Conservation (phyloP, 495 filamentous ascomycete species). For the Aspergillus ellipticus region DNA sequence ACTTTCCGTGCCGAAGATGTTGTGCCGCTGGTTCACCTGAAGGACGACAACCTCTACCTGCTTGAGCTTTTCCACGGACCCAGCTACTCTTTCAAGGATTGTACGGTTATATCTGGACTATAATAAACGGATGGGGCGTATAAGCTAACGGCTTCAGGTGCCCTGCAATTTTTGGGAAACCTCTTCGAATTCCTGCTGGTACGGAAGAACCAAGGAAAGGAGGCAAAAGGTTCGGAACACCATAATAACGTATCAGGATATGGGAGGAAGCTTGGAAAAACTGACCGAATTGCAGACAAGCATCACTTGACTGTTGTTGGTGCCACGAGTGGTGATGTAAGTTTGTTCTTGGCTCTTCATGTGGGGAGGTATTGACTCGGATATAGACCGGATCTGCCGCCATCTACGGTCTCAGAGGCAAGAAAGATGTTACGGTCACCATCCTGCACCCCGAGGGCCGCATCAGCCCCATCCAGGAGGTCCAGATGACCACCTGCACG, state of each 20-base stretch:
- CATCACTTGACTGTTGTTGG: constrained; percentile 89
- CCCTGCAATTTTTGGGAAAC: constrained; percentile 88
- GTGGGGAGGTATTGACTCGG: too few species aligned
- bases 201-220: constrained; percentile 72
- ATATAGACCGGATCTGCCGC: constrained; percentile 94
- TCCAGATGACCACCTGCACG: constrained; percentile 88
- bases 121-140: too few species aligned
- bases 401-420: constrained; percentile 94
- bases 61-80: constrained; percentile 98
- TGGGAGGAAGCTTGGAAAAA: too few species aligned
- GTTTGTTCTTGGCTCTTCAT: too few species aligned
- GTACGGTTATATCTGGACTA: too few species aligned
- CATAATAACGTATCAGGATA: too few species aligned
- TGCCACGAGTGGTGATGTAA: constrained; percentile 89
- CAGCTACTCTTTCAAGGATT: constrained; percentile 90
- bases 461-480: constrained; percentile 83
- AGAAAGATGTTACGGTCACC: constrained; percentile 91
- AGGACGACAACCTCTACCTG: constrained; percentile 69
- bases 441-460: constrained; percentile 84
- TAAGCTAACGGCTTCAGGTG: too few species aligned
- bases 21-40: constrained; percentile 67
- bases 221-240: too few species aligned
- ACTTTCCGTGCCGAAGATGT: constrained; percentile 76
- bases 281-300: too few species aligned
- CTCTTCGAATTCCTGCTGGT: constrained; percentile 94